phyloP scores from a whole-genome alignment of 75 land plant species.

The Adiantum capillusveneris region DNA sequence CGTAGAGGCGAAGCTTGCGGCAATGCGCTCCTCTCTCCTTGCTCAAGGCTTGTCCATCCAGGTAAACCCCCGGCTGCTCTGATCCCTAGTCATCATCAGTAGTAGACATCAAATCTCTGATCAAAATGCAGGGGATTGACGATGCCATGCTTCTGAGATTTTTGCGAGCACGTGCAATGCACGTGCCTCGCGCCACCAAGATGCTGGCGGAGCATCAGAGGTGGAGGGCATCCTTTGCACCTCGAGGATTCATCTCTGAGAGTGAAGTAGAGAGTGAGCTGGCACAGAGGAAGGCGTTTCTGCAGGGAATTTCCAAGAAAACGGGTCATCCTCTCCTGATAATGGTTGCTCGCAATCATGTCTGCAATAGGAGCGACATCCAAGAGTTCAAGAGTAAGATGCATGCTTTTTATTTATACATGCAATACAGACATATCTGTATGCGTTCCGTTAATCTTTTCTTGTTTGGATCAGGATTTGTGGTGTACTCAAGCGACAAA shows the following conservation, averaged over 20 bases:
- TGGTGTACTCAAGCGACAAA: background rate
- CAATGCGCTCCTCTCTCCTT: no score
- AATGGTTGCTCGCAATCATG: slow-evolving; percentile 30
- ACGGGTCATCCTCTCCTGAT: slow-evolving; percentile 29
- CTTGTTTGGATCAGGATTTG: no score
- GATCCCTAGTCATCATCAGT: no score
- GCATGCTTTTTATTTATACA: background rate
- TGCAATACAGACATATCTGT: background rate
- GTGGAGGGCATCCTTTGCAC: slow-evolving; percentile 45
- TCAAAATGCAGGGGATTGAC: slow-evolving; percentile 34
- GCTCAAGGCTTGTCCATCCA: no score
- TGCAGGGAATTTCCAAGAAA: slow-evolving; percentile 32
- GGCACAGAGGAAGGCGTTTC: slow-evolving; percentile 23
- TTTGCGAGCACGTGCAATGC: slow-evolving; percentile 40
- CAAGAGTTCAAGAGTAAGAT: slow-evolving; percentile 44
- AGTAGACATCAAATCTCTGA: background rate
- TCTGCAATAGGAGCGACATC: slow-evolving; percentile 28
- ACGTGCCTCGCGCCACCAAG: slow-evolving; percentile 36
- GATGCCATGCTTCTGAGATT: slow-evolving; percentile 40
- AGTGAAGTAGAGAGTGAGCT: slow-evolving; percentile 35
- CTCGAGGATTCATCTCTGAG: slow-evolving; percentile 38
- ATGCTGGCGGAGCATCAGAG: slow-evolving; percentile 43
- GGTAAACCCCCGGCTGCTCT: no score
- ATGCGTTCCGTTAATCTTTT: no score
- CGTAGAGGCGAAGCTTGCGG: no score